phyloP scores from a whole-genome alignment of 2,329 filamentous ascomycete genomes.

The Colletotrichum sansevieriae region DNA sequence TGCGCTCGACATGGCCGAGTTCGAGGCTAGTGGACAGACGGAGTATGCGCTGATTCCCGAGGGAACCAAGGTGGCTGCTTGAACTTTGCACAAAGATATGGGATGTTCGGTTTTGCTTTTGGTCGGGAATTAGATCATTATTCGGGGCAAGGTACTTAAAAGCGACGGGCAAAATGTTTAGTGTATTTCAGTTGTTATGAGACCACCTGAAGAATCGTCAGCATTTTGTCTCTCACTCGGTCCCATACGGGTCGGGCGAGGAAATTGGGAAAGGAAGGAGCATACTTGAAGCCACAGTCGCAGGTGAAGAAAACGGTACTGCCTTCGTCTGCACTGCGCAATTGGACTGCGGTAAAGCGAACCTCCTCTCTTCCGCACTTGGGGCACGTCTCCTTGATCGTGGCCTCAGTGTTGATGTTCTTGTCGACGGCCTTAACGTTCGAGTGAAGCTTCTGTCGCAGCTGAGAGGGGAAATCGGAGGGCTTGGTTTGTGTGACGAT shows the following conservation, averaged over 20 bases:
- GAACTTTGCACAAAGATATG: slow-evolving; percentile 30
- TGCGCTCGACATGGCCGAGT: slow-evolving; percentile 97
- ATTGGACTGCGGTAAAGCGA: slow-evolving; percentile 85
- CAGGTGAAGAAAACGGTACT: slow-evolving; percentile 92
- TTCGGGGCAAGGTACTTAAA: slow-evolving; percentile 40
- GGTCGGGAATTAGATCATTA: slow-evolving; percentile 38
- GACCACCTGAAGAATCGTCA: slow-evolving; percentile 60
- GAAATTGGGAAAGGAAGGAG: slow-evolving; percentile 33
- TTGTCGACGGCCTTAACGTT: slow-evolving; percentile 85
- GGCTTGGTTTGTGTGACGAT: slow-evolving; percentile 89
- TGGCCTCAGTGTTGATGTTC: slow-evolving; percentile 80
- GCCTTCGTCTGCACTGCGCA: slow-evolving; percentile 94
- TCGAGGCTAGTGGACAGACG: slow-evolving; percentile 86
- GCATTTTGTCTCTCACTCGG: slow-evolving; percentile 37
- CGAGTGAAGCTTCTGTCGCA: slow-evolving; percentile 86
- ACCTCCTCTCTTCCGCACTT: slow-evolving; percentile 87
- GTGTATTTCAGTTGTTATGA: slow-evolving; percentile 67
- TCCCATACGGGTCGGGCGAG: slow-evolving; percentile 21
- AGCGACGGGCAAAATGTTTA: slow-evolving; percentile 38
- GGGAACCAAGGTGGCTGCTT: slow-evolving; percentile 57
- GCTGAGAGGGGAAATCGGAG: slow-evolving; percentile 88
- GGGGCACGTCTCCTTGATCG: slow-evolving; percentile 77
- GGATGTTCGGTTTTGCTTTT: slow-evolving; percentile 22
- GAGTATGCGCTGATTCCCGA: slow-evolving; percentile 95
- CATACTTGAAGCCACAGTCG: slow-evolving; percentile 87